These are phyloP conservation scores for Pterulicium gracile DNA, from an alignment of 1,284 basidiomycete genomes.

Conservation along the genomic window DNA sequence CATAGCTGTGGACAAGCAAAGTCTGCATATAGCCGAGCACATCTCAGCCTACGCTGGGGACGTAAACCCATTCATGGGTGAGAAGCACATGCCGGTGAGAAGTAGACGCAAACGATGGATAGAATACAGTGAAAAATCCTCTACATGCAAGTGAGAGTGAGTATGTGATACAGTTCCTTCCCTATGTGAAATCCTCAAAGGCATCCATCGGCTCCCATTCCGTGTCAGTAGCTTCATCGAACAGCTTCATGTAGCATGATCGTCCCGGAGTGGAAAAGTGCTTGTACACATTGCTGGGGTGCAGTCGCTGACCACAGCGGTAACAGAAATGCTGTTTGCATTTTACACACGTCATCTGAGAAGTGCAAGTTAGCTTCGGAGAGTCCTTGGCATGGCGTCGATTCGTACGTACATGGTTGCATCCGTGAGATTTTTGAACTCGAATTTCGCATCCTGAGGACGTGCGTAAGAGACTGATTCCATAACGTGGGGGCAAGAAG, in stretches of 20 bases:
- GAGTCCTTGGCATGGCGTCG: too few species aligned
- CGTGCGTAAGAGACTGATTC: neutral
- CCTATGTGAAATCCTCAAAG: too few species aligned
- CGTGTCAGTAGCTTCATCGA: neutral
- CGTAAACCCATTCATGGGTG: too few species aligned
- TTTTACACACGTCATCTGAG: slow-evolving; percentile 1
- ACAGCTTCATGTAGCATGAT: neutral
- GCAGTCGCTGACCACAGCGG: neutral
- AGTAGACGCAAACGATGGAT: too few species aligned
- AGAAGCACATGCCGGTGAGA: too few species aligned
- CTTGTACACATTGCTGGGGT: neutral
- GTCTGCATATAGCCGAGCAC: too few species aligned
- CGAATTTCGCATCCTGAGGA: neutral
- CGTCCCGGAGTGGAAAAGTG: neutral
- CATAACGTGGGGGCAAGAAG: neutral
- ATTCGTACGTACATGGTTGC: slow-evolving; percentile 3
- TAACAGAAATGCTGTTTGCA: slow-evolving; percentile 1
- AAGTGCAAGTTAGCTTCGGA: too few species aligned
- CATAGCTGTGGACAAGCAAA: too few species aligned
- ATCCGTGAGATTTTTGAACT: neutral
- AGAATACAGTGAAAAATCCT: too few species aligned
- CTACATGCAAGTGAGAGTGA: too few species aligned
- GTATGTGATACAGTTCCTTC: too few species aligned
- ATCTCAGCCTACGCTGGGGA: too few species aligned
- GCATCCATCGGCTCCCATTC: neutral